Percentiles rank a stretch among this genome's conserved stretches.
Evolutionary conservation across 2,329 filamentous ascomycete species (phyloP).

Genomic region (Pseudofabraea citricarpa): DNA sequence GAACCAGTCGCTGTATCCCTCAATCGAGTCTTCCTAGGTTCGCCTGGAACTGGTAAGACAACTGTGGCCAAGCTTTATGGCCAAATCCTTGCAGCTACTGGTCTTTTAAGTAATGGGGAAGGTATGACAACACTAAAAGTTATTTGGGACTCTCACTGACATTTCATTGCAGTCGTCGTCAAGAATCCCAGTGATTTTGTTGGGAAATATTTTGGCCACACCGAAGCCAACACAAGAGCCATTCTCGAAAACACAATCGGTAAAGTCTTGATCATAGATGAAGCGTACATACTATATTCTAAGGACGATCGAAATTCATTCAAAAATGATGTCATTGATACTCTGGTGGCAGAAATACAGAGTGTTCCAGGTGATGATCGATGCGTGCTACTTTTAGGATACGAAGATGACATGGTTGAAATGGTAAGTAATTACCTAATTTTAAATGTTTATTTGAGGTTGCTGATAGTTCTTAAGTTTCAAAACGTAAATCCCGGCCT

Average conservation of each 20-base stretch:
- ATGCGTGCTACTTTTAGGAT: constrained; percentile 68
- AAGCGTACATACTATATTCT: constrained; percentile 64
- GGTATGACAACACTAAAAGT: constrained; percentile 41
- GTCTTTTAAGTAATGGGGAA: constrained; percentile 63
- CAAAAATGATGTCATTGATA: constrained; percentile 65
- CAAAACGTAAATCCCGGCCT: constrained; percentile 63
- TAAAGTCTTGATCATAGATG: constrained; percentile 76
- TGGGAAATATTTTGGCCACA: constrained; percentile 56
- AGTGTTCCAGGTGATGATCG: constrained; percentile 65
- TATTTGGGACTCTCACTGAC: too few species aligned
- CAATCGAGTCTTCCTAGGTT: constrained; percentile 67
- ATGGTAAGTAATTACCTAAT: constrained; percentile 77
- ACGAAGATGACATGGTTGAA: constrained; percentile 61
- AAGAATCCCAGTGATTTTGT: constrained; percentile 75
- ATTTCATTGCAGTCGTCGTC: constrained; percentile 47
- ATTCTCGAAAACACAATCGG: constrained; percentile 63
- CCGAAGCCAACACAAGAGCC: constrained; percentile 66
- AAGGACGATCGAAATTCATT: constrained; percentile 40
- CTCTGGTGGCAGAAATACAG: constrained; percentile 69
- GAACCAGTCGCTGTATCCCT: constrained; percentile 54
- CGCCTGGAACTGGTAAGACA: constrained; percentile 73
- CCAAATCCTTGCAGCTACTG: constrained; percentile 61
- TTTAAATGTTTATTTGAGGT: too few species aligned
- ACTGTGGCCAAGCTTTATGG: constrained; percentile 71
- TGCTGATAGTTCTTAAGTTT: neutral